Evolutionary conservation across 1,284 basidiomycete genomes (phyloP), one percentile per base, ranked within the genome.

Genomic region (Malassezia slooffiae): DNA sequence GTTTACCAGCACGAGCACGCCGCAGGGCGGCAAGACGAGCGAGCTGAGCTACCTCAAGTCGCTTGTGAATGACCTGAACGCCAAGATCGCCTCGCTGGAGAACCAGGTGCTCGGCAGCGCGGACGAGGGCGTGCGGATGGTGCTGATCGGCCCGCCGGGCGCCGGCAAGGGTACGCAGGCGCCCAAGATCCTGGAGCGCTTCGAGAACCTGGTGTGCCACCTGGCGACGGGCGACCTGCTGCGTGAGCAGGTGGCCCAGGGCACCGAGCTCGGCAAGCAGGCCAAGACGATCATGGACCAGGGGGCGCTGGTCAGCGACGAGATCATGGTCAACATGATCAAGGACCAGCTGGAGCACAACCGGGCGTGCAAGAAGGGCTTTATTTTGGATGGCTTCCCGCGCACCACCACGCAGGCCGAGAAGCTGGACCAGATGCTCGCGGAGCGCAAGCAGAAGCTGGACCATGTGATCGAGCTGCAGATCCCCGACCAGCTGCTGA

Each of bases 91-190:
- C 10, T 37, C 42, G 37, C 47, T 67, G 26, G 64, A 67, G 39
- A 22, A 30, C 22, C 20, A 38, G n/a, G n/a, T 35, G 34, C 5
- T 19, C 16, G 16, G 16, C n/a, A 5, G 23, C 26, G 17, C 39
- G 33, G 26, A 41, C 2, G 36, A 58, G 16, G 67, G 67, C 22
- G 60, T 67, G 29, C 79, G 89, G 43, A 83, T 89, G 58, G 87
- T 97, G 63, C 78, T 97, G 57, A 77, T 97, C 64, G 91, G 91
- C 49, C 91, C 91, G 56, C 91, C 91, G 36, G 91, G 91, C 63
- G 87, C 91, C 62, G 90, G 90, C 86, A 97, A 97, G 77, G 91
- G 91, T 35, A 97, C 91, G 1, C 91, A 97, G 72, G 91, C 89
- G 1, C 91, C 93, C 19, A 80, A 79, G 71, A 91, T 97, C 73